Evolutionary conservation across 1,284 basidiomycete species (phyloP).

Genomic region (Ganoderma multipileum): DNA sequence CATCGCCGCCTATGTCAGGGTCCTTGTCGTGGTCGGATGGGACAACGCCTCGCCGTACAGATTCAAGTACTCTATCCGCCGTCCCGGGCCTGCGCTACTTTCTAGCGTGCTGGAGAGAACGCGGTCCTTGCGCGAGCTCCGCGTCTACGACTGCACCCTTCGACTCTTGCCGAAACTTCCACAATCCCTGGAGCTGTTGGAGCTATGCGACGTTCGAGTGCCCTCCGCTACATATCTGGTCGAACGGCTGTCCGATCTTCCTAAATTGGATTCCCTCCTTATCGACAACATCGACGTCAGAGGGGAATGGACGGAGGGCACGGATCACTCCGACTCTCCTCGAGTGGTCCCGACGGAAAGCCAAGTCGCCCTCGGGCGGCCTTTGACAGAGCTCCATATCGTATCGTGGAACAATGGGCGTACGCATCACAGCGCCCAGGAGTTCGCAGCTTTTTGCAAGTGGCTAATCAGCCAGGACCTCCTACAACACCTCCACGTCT

Average conservation of each 20-base stretch:
- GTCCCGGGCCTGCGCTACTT: background rate
- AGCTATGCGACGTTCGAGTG: background rate
- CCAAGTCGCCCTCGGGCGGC: background rate
- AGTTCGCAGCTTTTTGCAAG: background rate
- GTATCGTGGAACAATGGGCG: background rate
- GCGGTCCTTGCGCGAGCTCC: background rate
- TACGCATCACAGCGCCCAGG: background rate
- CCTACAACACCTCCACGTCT: background rate
- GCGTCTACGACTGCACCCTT: background rate
- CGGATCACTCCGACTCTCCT: background rate
- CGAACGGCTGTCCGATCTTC: background rate
- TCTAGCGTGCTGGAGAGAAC: background rate
- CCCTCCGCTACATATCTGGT: background rate
- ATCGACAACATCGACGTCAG: conserved; percentile 4
- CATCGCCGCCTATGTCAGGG: background rate
- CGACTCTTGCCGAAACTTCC: background rate
- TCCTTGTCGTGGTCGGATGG: background rate
- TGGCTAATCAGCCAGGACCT: background rate
- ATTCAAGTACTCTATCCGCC: background rate
- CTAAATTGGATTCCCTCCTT: background rate
- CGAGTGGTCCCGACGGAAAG: background rate
- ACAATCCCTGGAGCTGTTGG: background rate
- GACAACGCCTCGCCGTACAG: conserved; percentile 2
- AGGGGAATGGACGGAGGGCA: background rate
- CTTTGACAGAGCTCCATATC: background rate